Base-by-base conservation (phyloP, 805 yeast species). In the Candida nanaspora region DNA sequence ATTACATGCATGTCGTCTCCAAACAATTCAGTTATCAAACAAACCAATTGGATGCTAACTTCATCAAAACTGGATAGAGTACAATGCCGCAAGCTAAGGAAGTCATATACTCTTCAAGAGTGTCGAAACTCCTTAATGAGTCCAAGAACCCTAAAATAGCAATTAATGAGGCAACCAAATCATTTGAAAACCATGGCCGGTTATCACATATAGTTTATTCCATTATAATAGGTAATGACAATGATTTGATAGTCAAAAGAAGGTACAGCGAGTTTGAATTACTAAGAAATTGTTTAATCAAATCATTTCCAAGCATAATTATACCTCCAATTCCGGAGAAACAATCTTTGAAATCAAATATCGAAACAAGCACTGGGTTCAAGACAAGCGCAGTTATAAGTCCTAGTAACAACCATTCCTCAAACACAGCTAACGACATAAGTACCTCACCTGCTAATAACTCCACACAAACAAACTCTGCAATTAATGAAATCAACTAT, bases 251-350 rank as follows among this genome's bases (percentile, higher is more conserved):
- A 14, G 89, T 87, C 5, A 77, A 89, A 37, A 69, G 98, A 51
- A 70, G 98, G 35, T 93, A 93, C 58, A 83, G 95, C 27, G 98
- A 93, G 57, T 93, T 93, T 57, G 96, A 86, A 53, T 77, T 85
- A 38, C 69, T 93, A 35, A 69, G 96, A 45, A 81, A 77, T 32
- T 72, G 83, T 4, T 66, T 93, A 19, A 68, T 79, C 3, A 78
- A 82, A 49, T 63, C 86, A 30, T 82, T 83, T 47, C 97, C 98
- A 3, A 78, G 93, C 3, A 57, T 80, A 4, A 74, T 93, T 3
- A 77, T 93, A 5, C 98, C 98, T 6, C 97, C 98, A 1, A 91
- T 93, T 9, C 98, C 98, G 0, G 84, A 81, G 59, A 85, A 85
- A 57, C 91, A 84, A 57, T 70, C 85, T 14, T 57, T 84, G 47